Conservation (phyloP, 176 grass and related monocot genomes). For the Bothriochloa decipiens region DNA sequence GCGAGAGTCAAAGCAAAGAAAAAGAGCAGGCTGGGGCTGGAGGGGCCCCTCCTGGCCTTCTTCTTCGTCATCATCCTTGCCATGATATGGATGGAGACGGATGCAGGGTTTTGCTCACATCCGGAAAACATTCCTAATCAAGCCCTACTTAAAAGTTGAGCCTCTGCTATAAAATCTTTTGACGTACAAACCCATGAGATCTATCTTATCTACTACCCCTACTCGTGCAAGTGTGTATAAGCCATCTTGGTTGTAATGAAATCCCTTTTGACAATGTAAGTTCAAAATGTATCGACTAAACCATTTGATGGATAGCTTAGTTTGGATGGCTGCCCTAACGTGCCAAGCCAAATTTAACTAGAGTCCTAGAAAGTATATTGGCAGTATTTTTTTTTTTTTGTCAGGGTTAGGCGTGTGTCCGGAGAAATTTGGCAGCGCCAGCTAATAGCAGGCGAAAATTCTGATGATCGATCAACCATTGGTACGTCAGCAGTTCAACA, state of each 20-base stretch:
- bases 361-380: background rate
- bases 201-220: background rate
- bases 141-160: background rate
- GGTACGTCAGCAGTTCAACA: background rate
- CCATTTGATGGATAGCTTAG: background rate
- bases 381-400: background rate
- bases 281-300: background rate
- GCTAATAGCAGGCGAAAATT: background rate
- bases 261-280: background rate
- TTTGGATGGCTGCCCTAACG: background rate
- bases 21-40: background rate
- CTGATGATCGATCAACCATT: background rate
- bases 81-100: constrained; percentile 9
- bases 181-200: too few species aligned
- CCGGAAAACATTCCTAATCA: constrained; percentile 9
- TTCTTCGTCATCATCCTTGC: constrained; percentile 27
- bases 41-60: background rate
- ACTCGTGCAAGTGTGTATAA: background rate
- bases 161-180: background rate
- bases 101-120: background rate
- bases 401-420: background rate
- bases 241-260: background rate
- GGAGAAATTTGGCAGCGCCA: background rate
- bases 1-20: constrained; percentile 58
- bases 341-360: background rate